A percentile compares a stretch with the other conserved stretches of the same genome.
phyloP scores from a whole-genome alignment of 305 asterid species.

The Andrographis paniculata region DNA sequence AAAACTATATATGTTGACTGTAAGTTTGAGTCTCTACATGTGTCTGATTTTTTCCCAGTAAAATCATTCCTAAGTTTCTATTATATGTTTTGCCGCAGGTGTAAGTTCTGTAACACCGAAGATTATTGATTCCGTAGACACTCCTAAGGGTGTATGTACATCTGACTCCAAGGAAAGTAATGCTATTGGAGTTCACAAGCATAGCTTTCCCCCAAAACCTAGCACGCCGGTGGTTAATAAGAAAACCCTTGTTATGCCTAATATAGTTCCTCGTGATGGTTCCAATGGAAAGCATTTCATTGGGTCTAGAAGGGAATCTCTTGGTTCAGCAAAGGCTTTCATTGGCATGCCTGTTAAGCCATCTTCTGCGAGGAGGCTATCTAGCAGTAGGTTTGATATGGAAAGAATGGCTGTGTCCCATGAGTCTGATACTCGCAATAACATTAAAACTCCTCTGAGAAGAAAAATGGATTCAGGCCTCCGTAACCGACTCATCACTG shows the following conservation, averaged over 20 bases:
- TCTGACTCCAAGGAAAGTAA: slow-evolving; percentile 47
- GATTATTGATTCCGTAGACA: slow-evolving; percentile 33
- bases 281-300: slow-evolving; percentile 39
- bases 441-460: slow-evolving; percentile 25
- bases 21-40: slow-evolving; percentile 30
- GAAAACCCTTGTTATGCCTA: slow-evolving; percentile 45
- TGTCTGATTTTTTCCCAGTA: background rate
- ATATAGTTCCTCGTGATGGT: slow-evolving; percentile 60
- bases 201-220: slow-evolving; percentile 42
- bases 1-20: slow-evolving; percentile 93
- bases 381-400: slow-evolving; percentile 52
- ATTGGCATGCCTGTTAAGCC: slow-evolving; percentile 38
- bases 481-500: slow-evolving; percentile 31
- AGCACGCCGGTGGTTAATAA: slow-evolving; percentile 24
- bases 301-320: slow-evolving; percentile 56
- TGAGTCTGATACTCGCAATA: slow-evolving; percentile 36
- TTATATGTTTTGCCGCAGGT: slow-evolving; percentile 38
- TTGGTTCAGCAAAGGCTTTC: slow-evolving; percentile 33
- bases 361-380: slow-evolving; percentile 42
- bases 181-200: slow-evolving; percentile 45
- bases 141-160: slow-evolving; percentile 38
- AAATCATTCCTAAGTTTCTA: background rate
- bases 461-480: slow-evolving; percentile 34
- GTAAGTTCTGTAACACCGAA: slow-evolving; percentile 43
- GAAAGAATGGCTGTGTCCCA: slow-evolving; percentile 42